Evolutionary conservation across 2,329 filamentous ascomycete genomes (phyloP).

Genomic region (Apiospora rasikravindrae): DNA sequence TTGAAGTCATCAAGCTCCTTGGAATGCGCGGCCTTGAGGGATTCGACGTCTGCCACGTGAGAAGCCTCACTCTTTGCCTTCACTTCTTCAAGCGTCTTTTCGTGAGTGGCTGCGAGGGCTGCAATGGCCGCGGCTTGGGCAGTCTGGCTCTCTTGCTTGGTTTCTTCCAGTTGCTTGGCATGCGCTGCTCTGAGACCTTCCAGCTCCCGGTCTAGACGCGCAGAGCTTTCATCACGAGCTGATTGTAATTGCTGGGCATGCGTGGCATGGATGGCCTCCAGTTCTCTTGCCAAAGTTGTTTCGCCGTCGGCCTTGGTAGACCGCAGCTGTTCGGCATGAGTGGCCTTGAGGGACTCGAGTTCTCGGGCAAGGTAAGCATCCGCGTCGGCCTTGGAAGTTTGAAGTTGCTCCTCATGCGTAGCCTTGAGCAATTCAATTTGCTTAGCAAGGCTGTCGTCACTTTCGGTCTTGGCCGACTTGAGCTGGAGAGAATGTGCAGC

Average conservation of each 20-base stretch:
- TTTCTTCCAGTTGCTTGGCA: constrained; percentile 34
- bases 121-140: constrained; percentile 18
- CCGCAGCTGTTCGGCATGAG: constrained; percentile 35
- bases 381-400: constrained; percentile 23
- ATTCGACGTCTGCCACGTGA: constrained; percentile 32
- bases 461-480: constrained; percentile 34
- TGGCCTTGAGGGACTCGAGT: constrained; percentile 32
- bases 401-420: constrained; percentile 18
- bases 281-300: constrained; percentile 24
- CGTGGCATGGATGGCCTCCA: constrained; percentile 17
- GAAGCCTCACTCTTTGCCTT: constrained; percentile 26
- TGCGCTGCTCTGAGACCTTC: constrained; percentile 34
- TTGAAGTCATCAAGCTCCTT: constrained; percentile 36
- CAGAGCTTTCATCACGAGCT: constrained; percentile 25
- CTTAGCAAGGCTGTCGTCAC: constrained; percentile 28
- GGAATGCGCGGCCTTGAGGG: constrained; percentile 32
- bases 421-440: constrained; percentile 17
- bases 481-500: constrained; percentile 35
- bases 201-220: constrained; percentile 31
- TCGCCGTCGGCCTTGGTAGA: constrained; percentile 35
- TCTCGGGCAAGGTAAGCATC: constrained; percentile 31
- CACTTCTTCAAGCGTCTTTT: constrained; percentile 15
- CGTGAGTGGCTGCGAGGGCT: constrained; percentile 18
- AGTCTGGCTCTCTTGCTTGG: constrained; percentile 35
- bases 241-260: constrained; percentile 20